Evolutionary conservation across 768 basidiomycete genomes (phyloP).

Genomic region (Calocybe cyanea): DNA sequence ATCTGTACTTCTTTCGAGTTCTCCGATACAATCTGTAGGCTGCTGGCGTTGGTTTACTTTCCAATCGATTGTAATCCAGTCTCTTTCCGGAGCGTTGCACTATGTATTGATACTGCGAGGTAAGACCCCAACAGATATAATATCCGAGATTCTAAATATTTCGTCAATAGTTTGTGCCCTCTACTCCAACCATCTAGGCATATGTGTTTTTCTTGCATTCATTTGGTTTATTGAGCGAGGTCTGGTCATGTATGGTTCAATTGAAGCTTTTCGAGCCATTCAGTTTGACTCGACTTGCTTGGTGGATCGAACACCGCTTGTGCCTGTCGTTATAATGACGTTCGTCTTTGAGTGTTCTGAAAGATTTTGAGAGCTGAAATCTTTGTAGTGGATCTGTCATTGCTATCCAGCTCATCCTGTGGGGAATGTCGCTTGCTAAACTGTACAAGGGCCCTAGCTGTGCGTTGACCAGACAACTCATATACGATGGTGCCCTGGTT

Average conservation of each 20-base stretch:
- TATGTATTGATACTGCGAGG: slow-evolving; percentile 17
- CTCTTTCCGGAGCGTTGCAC: slow-evolving; percentile 12
- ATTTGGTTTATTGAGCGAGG: slow-evolving; percentile 5
- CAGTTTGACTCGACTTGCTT: slow-evolving; percentile 11
- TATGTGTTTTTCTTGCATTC: not conserved
- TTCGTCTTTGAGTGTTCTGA: not conserved
- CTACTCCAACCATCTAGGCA: not conserved
- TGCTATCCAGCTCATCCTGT: slow-evolving; percentile 4
- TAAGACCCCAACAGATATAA: not conserved
- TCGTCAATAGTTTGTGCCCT: slow-evolving; percentile 10
- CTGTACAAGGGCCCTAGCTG: not conserved
- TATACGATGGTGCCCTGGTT: slow-evolving; percentile 9
- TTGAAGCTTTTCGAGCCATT: not conserved
- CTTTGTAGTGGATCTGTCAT: slow-evolving; percentile 2
- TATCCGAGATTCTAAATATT: not conserved
- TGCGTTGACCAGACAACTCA: slow-evolving; percentile 1
- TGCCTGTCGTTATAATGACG: slow-evolving; percentile 8
- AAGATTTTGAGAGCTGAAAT: not conserved
- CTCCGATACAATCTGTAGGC: not conserved
- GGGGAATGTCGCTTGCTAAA: slow-evolving; percentile 8
- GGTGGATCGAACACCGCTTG: slow-evolving; percentile 6
- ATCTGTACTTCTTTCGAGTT: slow-evolving; percentile 4
- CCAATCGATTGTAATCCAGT: slow-evolving; percentile 14
- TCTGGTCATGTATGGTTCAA: not conserved
- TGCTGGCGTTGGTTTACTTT: slow-evolving; percentile 13